These are phyloP conservation scores for Persicaria maculosa DNA, from an alignment of 148 eudicot species.

Conservation along the genomic window DNA sequence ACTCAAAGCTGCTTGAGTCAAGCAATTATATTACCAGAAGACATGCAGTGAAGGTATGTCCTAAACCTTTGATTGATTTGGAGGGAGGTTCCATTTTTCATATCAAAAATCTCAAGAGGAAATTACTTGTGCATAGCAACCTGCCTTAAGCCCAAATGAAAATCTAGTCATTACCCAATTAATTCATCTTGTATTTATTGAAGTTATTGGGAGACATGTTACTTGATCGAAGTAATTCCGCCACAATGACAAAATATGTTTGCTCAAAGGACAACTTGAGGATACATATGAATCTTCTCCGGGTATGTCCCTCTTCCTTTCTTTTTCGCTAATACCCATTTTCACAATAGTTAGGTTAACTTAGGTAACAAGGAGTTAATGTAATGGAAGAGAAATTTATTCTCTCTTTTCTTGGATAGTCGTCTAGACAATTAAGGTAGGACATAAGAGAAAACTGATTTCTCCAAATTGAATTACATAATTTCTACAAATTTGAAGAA, in stretches of 20 bases:
- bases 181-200: slow-evolving; percentile 18
- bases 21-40: slow-evolving; percentile 80
- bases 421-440: neutral
- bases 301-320: slow-evolving; percentile 34
- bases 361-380: neutral
- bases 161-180: slow-evolving; percentile 10
- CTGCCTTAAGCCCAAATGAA: slow-evolving; percentile 12
- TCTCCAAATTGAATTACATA: neutral
- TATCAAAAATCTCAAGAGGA: neutral
- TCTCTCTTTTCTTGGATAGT: neutral
- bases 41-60: slow-evolving; percentile 73
- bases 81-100: neutral
- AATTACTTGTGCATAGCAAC: slow-evolving; percentile 13
- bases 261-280: slow-evolving; percentile 65
- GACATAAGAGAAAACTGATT: neutral
- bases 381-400: neutral
- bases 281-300: slow-evolving; percentile 75
- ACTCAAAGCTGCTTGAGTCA: slow-evolving; percentile 85
- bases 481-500: neutral
- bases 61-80: neutral
- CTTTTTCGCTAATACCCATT: neutral
- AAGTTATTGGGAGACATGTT: slow-evolving; percentile 82
- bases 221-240: slow-evolving; percentile 77
- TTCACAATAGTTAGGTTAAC: neutral
- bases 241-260: slow-evolving; percentile 69